Evolutionary conservation across 257 asterid genomes (phyloP), one percentile per base, ranked within the genome.

Genomic region (Ilex asprella): DNA sequence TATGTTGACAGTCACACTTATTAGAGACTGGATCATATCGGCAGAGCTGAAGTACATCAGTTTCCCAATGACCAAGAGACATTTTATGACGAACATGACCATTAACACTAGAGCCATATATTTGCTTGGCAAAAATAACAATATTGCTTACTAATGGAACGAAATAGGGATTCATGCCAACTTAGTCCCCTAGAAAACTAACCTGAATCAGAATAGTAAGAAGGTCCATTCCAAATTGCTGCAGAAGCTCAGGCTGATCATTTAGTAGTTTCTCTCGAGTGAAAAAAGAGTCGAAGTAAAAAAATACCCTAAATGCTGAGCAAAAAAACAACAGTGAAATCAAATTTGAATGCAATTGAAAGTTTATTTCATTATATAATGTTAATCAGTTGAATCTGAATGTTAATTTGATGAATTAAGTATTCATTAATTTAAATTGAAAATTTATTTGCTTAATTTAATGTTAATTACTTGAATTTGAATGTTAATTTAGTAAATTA

Each of bases 71-170:
- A 82, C 97, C 16, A 96, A 87, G 65, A 94, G 95, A 70, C 99
- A 94, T n/a, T 81, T 85, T 90, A 81, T 94, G 94, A 58, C 99
- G 97, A 64, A 94, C 97, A 58, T 91, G 93, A 73, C 93, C 91
- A 76, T 86, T 94, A 32, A 94, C 99, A 73, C 99, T 94, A 77
- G 99, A 86, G 60, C 96, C 97, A 66, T 94, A 94, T 55, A 94
- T 83, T 97, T 94, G 91, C 85, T 69, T 31, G 58, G 6, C 55
- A 70, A 62, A 46, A 53, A 64, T 50, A 44, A 54, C 16, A 51
- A 70, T 35, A 56, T 29, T 51, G 55, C 16, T 53, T 39, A 49
- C 64, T 21, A 41, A 58, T 39, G 41, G 16, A 14, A 12, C 4
- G 5, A 49, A 49, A 12, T 49, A 15, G 10, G 54, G 54, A 49